phyloP scores from a whole-genome alignment of 805 yeast species.

The Metschnikowia santaceciliae region DNA sequence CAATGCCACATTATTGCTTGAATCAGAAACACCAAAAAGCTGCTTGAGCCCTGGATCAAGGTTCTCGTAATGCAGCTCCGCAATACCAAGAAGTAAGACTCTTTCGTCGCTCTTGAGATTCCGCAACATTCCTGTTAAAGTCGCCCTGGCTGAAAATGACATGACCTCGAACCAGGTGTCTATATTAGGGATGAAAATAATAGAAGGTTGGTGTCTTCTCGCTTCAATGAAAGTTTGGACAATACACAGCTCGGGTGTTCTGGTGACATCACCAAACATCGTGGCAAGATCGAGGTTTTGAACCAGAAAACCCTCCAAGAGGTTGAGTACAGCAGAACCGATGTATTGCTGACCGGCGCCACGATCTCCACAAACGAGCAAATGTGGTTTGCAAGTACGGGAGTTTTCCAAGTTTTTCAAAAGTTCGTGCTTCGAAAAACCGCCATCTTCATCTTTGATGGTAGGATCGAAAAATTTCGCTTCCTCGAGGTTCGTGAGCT shows the following conservation, averaged over 20 bases:
- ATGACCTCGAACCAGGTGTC: conserved; percentile 72
- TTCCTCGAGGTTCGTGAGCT: conserved; percentile 59
- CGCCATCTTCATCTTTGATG: conserved; percentile 54
- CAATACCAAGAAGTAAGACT: conserved; percentile 68
- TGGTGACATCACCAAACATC: conserved; percentile 70
- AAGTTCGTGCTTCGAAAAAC: conserved; percentile 66
- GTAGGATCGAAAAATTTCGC: conserved; percentile 61
- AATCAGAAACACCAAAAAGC: conserved; percentile 54
- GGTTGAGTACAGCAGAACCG: conserved; percentile 74
- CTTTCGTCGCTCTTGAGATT: conserved; percentile 68
- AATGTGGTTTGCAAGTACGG: conserved; percentile 76
- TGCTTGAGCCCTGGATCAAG: conserved; percentile 45
- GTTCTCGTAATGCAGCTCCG: conserved; percentile 45
- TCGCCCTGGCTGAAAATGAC: conserved; percentile 64
- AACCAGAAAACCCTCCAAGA: conserved; percentile 84
- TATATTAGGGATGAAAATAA: conserved; percentile 76
- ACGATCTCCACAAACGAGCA: conserved; percentile 63
- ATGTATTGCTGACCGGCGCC: conserved; percentile 89
- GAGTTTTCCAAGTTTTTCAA: conserved; percentile 47
- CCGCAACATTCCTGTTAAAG: conserved; percentile 65
- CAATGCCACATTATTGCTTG: conserved; percentile 44
- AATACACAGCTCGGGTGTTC: conserved; percentile 78
- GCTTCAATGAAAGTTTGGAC: conserved; percentile 86
- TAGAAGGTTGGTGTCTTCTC: conserved; percentile 82
- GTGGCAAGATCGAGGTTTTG: conserved; percentile 81